Percentiles rank a stretch among this genome's conserved stretches.
phyloP scores from a whole-genome alignment of 2,329 filamentous ascomycete genomes.

The Leptosphaerulina australis region DNA sequence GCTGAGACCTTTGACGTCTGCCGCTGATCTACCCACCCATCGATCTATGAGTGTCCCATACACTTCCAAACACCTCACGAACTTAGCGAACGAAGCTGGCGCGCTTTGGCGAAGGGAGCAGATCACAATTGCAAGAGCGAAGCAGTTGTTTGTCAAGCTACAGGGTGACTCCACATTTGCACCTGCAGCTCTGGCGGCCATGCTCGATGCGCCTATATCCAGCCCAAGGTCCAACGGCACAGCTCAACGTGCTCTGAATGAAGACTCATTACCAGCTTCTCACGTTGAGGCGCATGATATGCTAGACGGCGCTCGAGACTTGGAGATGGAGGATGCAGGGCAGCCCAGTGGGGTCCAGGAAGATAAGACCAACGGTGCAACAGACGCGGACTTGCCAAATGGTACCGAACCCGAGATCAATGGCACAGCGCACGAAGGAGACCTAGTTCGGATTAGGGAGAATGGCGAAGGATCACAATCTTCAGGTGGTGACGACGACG shows the following conservation, averaged over 20 bases:
- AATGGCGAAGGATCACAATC: conserved; percentile 34
- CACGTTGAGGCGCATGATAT: conserved; percentile 25
- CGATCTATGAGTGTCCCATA: conserved; percentile 77
- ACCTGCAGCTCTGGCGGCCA: conserved; percentile 61
- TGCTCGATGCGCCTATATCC: conserved; percentile 41
- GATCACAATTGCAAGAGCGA: conserved; percentile 72
- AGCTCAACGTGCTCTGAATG: conserved; percentile 18
- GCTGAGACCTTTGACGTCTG: conserved; percentile 74
- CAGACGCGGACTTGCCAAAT: conserved; percentile 18
- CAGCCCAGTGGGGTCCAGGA: conserved; percentile 25
- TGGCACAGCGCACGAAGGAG: conserved; percentile 24
- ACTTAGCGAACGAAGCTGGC: conserved; percentile 71
- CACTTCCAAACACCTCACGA: conserved; percentile 72
- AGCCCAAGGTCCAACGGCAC: conserved; percentile 23
- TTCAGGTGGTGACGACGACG: conserved; percentile 43
- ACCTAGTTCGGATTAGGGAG: conserved; percentile 24
- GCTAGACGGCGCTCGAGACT: conserved; percentile 26
- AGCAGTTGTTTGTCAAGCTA: conserved; percentile 73
- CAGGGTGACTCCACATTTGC: conserved; percentile 75
- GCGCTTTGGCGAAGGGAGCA: conserved; percentile 78
- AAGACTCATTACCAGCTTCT: conserved; percentile 9
- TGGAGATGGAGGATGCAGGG: conserved; percentile 37
- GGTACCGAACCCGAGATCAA: conserved; percentile 31
- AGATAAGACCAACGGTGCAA: conserved; percentile 22
- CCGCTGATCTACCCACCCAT: conserved; percentile 75